Base-by-base conservation (phyloP, 306 rosid genomes). In the Sicyos baderoa region DNA sequence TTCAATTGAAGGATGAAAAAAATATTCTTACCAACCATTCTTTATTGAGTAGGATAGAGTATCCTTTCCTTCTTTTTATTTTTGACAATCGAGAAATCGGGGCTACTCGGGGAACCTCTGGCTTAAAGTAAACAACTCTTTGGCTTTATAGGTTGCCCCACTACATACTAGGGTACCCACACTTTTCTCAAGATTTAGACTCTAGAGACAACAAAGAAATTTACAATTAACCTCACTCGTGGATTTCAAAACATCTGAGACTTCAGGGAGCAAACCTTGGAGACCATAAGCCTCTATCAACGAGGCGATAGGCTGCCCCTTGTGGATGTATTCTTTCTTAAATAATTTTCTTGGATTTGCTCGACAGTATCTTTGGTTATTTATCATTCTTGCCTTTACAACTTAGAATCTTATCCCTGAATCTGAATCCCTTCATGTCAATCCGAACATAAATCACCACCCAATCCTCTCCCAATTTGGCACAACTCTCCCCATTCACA, bases 391-490 rank as follows among this genome's bases (percentile, higher is more conserved):
- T 37, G 68, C 7, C 52, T 42, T 57, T 59, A 0, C 7, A 29
- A 59, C 19, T 27, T 19, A 13, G 37, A 65, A 65, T 65, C 70
- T 44, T 19, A 65, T 65, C 54, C 35, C 51, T 63, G 52, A 63
- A 40, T 63, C 69, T 63, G 17, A 42, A 42, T 63, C 27, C 25
- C 51, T 40, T 63, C 69, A 40, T 63, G 11, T 37, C 21, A 29
- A 40, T 63, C 52, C 51, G 51, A 17, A 18, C 48, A 40, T 22
- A 5, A 37, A 17, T 2, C 48, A n/a, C 48, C 67, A 3, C 11
- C 44, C 18, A 61, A 32, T 32, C 1, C 22, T 32, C 47, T 7
- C 29, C 54, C 37, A 22, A 64, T 18, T 40, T 21, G 51, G 18
- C 70, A 44, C 53, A 64, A 42, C 53, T 44, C 13, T 45, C 11